Base-by-base conservation (phyloP, 192 early-diverging fungal species). In the Thamnidium elegans region DNA sequence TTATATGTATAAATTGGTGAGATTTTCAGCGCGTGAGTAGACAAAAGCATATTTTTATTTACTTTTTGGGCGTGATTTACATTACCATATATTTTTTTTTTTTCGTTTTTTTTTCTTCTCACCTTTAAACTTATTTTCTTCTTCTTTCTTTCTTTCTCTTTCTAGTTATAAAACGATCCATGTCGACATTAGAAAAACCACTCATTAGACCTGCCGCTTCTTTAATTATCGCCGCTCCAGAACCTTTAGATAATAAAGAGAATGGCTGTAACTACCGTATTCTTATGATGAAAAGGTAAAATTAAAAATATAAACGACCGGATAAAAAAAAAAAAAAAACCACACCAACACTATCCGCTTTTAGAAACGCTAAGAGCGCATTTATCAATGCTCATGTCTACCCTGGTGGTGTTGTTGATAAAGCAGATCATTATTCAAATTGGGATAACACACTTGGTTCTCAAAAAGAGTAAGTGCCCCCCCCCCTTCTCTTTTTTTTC, bases 341-440 rank as follows among this genome's bases (percentile, higher is more conserved):
- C n/a, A 26, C 26, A 26, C 26, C 26, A 39, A 39, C 5, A 10
- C 9, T 39, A 39, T 48, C n/a, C 15, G 20, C 42, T 19, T n/a
- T 15, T 44, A 39, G 39, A 52, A 78, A 76, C 65, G 77, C 65
- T 8, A 58, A 58, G 32, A 76, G 81, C 21, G 75, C 67, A 44
- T 77, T 80, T 62, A 58, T 76, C 17, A 68, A 78, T 66, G 79
- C 79, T 14, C 77, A 83, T 64, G 81, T 81, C 30, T 83, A 79
- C 51, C 81, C 81, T 65, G 81, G 81, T 69, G 55, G 59, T 48
- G 55, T 55, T 1, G 44, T 78, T 10, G 67, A 70, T 67, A 8
- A 58, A 48, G 13, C 53, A 21, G 76, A 77, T 50, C 17, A 56
- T n/a, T 58, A 55, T 20, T 6, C 58, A 10, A 20, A 53, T n/a